These are phyloP conservation scores for Pulveroboletus ravenelii DNA, from an alignment of 768 basidiomycete genomes.

Conservation along the genomic window DNA sequence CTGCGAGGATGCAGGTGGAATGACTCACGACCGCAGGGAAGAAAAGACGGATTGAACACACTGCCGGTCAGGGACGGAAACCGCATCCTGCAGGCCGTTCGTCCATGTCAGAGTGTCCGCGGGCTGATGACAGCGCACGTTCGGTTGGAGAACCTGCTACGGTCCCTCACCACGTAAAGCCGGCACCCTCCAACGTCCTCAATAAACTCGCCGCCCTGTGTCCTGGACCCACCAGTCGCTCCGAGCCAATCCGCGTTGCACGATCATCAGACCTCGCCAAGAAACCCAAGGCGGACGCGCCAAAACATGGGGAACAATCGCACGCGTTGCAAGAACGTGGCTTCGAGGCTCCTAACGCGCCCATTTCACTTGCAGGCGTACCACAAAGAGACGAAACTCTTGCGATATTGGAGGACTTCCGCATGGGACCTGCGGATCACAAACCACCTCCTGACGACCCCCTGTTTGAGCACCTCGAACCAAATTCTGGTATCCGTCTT, in stretches of 20 bases:
- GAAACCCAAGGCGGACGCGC: slow-evolving; percentile 12
- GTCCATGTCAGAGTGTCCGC: slow-evolving; percentile 12
- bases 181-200: slow-evolving; percentile 50
- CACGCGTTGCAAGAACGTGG: slow-evolving; percentile 7
- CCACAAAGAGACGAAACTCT: slow-evolving; percentile 54
- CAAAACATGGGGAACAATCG: slow-evolving; percentile 1
- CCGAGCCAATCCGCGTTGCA: slow-evolving; percentile 25
- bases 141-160: slow-evolving; percentile 3
- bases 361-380: slow-evolving; percentile 1
- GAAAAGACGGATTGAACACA: slow-evolving; percentile 43
- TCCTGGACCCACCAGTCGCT: slow-evolving; percentile 13
- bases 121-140: slow-evolving; percentile 9
- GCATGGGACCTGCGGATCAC: slow-evolving; percentile 75
- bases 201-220: slow-evolving; percentile 43
- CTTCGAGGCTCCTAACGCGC: not conserved
- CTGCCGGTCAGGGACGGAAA: slow-evolving; percentile 19
- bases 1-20: not conserved
- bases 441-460: slow-evolving; percentile 69
- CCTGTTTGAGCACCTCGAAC: slow-evolving; percentile 74
- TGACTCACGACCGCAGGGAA: slow-evolving; percentile 22
- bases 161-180: slow-evolving; percentile 23
- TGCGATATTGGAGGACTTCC: slow-evolving; percentile 69
- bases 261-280: slow-evolving; percentile 26
- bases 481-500: slow-evolving; percentile 85
- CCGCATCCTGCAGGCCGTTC: slow-evolving; percentile 6